Base-by-base conservation (phyloP, 1,284 basidiomycete species). In the Ustilago bromivora region DNA sequence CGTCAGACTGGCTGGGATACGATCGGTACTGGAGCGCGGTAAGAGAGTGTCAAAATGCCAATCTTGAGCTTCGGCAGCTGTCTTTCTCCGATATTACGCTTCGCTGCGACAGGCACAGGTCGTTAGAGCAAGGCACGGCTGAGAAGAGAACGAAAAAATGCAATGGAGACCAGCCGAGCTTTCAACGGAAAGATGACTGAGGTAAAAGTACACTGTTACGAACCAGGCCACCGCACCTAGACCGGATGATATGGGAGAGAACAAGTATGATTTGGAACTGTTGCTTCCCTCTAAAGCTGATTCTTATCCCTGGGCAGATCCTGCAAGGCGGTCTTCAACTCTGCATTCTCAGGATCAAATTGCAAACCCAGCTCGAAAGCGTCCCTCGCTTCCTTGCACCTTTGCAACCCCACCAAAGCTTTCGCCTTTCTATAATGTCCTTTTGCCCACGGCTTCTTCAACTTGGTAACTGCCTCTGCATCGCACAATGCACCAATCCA, bases 351-450 rank as follows among this genome's bases (percentile, higher is more conserved):
- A 3, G 95, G 94, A 82, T 98, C 96, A 81, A 93, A 98, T 73
- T 94, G 92, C 73, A 98, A 86, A 0, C 96, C 96, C 13, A 95
- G 89, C 74, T 91, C 89, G 65, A 95, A 88, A 3, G 95, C 92
- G 55, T 96, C 93, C 73, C 90, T 90, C 3, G 95, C 96, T 61
- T 97, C 95, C 41, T 91, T 88, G 61, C 90, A 88, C 55, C 89
- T 88, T 13, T 89, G 89, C 64, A 99, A 88, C n/a, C 91, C 94
- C 5, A 93, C 88, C 53, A 98, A 88, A 0, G 96, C 95, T 85
- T 93, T 93, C 3, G 93, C 94, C 80, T 92, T 96, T 76, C 96
- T 89, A 89, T 96, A 97, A 86, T 98, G 94, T 0, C 95, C 96
- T 86, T 98, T 98, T 80, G 92, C 91, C 96, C 96, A 99, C 34